These are phyloP conservation scores for Penicillium silybi DNA, from an alignment of 495 filamentous ascomycete genomes.

Conservation along the genomic window DNA sequence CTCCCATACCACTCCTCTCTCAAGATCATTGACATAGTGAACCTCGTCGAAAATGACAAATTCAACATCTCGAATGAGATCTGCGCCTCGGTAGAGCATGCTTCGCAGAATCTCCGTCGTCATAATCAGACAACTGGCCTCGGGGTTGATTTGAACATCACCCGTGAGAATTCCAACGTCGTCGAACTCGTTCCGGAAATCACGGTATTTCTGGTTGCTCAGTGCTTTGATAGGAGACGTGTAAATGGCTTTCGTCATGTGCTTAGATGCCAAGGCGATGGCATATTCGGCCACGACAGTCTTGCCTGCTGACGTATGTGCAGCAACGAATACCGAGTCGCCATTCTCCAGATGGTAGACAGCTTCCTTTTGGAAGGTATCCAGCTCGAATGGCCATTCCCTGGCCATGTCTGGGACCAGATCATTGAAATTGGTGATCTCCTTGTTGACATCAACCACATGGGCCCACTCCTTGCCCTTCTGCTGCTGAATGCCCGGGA, in stretches of 20 bases:
- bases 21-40: conserved; percentile 97
- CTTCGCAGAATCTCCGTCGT: conserved; percentile 96
- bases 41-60: conserved; percentile 99
- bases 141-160: conserved; percentile 96
- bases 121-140: conserved; percentile 98
- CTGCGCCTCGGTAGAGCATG: conserved; percentile 96
- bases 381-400: conserved; percentile 94
- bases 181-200: conserved; percentile 83
- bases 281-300: conserved; percentile 98
- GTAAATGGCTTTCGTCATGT: conserved; percentile 99
- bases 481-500: conserved; percentile 64
- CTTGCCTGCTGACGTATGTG: conserved; percentile 96
- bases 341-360: conserved; percentile 96
- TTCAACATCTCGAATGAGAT: conserved; percentile 94
- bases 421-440: conserved; percentile 86
- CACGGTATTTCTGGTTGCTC: conserved; percentile 97
- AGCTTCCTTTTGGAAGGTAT: conserved; percentile 97
- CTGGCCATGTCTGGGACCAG: conserved; percentile 94
- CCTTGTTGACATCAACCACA: conserved; percentile 90
- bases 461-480: conserved; percentile 92
- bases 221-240: conserved; percentile 98
- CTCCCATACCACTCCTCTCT: conserved; percentile 97
- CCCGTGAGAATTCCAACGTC: conserved; percentile 97
- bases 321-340: conserved; percentile 98
- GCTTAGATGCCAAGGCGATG: conserved; percentile 89